Conservation (phyloP, 2,329 filamentous ascomycete genomes). For the Ophiostoma fasciatum region DNA sequence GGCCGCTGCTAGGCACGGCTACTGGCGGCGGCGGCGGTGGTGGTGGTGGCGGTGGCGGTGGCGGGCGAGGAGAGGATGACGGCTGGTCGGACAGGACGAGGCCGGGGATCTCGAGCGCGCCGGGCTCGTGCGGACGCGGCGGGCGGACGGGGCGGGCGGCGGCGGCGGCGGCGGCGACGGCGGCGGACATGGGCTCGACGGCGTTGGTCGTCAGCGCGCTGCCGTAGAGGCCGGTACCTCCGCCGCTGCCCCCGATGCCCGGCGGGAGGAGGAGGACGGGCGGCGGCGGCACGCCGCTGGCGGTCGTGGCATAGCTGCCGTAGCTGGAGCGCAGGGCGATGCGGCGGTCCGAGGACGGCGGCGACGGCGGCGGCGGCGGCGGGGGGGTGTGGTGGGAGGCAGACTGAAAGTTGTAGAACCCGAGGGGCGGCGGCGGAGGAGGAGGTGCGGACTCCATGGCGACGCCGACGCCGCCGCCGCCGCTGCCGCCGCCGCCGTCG, state of each 20-base stretch:
- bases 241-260: too few relatives aligned
- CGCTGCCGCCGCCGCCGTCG: neutral
- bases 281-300: neutral
- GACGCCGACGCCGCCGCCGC: too few relatives aligned
- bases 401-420: too few relatives aligned
- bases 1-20: neutral
- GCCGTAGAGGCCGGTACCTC: conserved; percentile 1
- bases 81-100: conserved; percentile 16
- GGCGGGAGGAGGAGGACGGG: too few relatives aligned
- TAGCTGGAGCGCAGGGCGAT: conserved; percentile 6
- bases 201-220: conserved; percentile 8
- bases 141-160: conserved; percentile 21
- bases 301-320: conserved; percentile 5
- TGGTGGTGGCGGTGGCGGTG: conserved; percentile 1
- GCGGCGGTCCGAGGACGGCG: too few relatives aligned
- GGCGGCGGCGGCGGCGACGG: too few relatives aligned
- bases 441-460: too few relatives aligned
- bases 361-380: too few relatives aligned
- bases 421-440: too few relatives aligned
- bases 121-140: conserved; percentile 21
- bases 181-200: conserved; percentile 4
- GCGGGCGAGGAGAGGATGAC: too few relatives aligned
- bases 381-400: too few relatives aligned
- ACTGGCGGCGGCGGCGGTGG: neutral
- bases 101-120: conserved; percentile 23